A percentile compares a stretch with the other conserved stretches of the same genome.
Evolutionary conservation across 495 filamentous ascomycete genomes (phyloP).

Genomic region (Mycothermus thermophilus): DNA sequence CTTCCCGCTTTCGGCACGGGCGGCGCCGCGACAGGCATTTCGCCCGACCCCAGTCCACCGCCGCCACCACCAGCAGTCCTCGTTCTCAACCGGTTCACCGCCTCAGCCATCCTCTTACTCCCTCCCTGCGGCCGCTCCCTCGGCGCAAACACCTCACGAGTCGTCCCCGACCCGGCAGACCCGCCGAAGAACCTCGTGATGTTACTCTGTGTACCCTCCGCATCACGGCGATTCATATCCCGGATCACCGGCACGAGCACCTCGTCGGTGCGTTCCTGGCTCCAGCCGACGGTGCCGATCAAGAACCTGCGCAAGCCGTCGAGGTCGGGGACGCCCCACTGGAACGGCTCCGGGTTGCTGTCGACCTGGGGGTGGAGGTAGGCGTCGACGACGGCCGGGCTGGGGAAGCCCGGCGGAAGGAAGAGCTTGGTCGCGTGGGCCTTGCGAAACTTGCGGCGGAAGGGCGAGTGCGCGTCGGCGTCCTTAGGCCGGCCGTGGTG

Average conservation of each 20-base stretch:
- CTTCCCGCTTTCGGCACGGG: slow-evolving; percentile 5
- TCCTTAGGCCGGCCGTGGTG: slow-evolving; percentile 34
- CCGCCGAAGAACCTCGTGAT: slow-evolving; percentile 76
- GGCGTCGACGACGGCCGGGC: slow-evolving; percentile 52
- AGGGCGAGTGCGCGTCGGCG: slow-evolving; percentile 40
- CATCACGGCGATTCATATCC: slow-evolving; percentile 78
- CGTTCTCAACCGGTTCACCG: slow-evolving; percentile 50
- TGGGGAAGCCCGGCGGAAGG: slow-evolving; percentile 64
- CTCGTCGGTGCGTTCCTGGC: slow-evolving; percentile 79
- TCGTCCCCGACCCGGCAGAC: slow-evolving; percentile 23
- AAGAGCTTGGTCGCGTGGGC: slow-evolving; percentile 67
- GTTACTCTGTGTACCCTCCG: slow-evolving; percentile 87
- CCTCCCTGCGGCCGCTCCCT: slow-evolving; percentile 44
- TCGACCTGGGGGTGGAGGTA: slow-evolving; percentile 84
- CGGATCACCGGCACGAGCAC: slow-evolving; percentile 85
- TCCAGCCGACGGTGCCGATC: slow-evolving; percentile 91
- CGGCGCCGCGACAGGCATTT: slow-evolving; percentile 13
- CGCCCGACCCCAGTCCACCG: slow-evolving; percentile 6
- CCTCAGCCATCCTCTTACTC: slow-evolving; percentile 73
- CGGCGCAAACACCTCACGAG: slow-evolving; percentile 60
- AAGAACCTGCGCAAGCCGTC: slow-evolving; percentile 73
- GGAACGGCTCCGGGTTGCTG: slow-evolving; percentile 57
- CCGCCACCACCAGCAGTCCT: slow-evolving; percentile 13
- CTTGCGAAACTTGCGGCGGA: slow-evolving; percentile 73
- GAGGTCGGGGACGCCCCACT: slow-evolving; percentile 91